Percentiles rank a stretch among this genome's conserved stretches.
phyloP scores from a whole-genome alignment of 164 flowering plant species.

The Santalum album region DNA sequence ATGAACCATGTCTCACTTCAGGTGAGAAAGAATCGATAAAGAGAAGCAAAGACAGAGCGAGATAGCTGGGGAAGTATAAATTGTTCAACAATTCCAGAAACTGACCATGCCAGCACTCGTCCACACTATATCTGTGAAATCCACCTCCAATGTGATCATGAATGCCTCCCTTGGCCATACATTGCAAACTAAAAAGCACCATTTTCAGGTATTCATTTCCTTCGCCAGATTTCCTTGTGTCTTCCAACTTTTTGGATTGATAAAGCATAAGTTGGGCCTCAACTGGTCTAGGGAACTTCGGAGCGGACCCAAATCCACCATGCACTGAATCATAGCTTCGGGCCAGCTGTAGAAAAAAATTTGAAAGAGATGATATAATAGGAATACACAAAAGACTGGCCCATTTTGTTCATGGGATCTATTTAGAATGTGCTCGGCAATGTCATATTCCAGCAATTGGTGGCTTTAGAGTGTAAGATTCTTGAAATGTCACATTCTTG shows the following conservation, averaged over 20 bases:
- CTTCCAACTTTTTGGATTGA: conserved; percentile 54
- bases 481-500: no score
- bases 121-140: conserved; percentile 97
- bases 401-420: no score
- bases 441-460: no score
- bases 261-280: conserved; percentile 83
- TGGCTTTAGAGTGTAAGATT: no score
- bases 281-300: conserved; percentile 95
- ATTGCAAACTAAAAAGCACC: conserved; percentile 66
- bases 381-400: neutral
- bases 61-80: no score
- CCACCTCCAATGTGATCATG: conserved; percentile 98
- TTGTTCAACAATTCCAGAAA: no score
- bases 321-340: conserved; percentile 48
- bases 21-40: no score
- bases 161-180: conserved; percentile 91
- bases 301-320: conserved; percentile 94
- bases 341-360: conserved; percentile 42
- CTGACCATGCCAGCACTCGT: conserved; percentile 96
- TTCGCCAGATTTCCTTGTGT: conserved; percentile 36
- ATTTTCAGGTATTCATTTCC: conserved; percentile 42
- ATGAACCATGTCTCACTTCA: no score
- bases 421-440: no score
- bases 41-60: no score
- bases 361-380: neutral